Percentiles rank a stretch among this genome's conserved stretches.
phyloP scores from a whole-genome alignment of 805 yeast species.

The Yarrowia yakushimensis region DNA sequence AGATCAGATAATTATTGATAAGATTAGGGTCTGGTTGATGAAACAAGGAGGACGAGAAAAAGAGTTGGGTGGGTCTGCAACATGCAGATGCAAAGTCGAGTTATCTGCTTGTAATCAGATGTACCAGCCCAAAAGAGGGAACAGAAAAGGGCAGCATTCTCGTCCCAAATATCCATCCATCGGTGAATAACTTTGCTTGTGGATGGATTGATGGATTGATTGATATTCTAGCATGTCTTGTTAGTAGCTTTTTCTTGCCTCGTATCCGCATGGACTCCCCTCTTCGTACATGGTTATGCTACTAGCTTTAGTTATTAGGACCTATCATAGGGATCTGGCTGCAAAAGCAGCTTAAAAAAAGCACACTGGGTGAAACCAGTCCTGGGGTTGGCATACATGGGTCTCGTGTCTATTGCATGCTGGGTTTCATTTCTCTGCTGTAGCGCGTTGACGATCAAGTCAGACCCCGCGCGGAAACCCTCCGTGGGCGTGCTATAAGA shows the following conservation, averaged over 20 bases:
- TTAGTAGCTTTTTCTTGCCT: too few relatives aligned
- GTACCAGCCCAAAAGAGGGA: background rate
- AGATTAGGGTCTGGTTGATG: background rate
- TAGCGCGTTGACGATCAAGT: background rate
- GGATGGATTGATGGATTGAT: too few relatives aligned
- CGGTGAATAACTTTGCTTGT: background rate
- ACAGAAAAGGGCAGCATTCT: background rate
- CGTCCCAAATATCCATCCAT: background rate
- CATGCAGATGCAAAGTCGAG: background rate
- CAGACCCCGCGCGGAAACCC: background rate
- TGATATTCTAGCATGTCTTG: too few relatives aligned
- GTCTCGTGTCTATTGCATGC: background rate
- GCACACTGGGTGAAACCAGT: too few relatives aligned
- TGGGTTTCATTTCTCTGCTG: background rate
- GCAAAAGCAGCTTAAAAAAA: too few relatives aligned
- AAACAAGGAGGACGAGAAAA: background rate
- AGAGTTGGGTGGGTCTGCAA: slow-evolving; percentile 9
- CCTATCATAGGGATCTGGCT: background rate
- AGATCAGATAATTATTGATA: background rate
- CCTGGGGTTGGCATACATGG: background rate
- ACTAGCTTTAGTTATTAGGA: background rate
- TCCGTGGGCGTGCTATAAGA: background rate
- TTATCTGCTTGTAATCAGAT: background rate
- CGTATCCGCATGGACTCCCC: too few relatives aligned
- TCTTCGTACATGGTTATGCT: background rate